Evolutionary conservation across 257 asterid genomes (phyloP), one percentile per base, ranked within the genome.

Genomic region (Rehmannia glutinosa): DNA sequence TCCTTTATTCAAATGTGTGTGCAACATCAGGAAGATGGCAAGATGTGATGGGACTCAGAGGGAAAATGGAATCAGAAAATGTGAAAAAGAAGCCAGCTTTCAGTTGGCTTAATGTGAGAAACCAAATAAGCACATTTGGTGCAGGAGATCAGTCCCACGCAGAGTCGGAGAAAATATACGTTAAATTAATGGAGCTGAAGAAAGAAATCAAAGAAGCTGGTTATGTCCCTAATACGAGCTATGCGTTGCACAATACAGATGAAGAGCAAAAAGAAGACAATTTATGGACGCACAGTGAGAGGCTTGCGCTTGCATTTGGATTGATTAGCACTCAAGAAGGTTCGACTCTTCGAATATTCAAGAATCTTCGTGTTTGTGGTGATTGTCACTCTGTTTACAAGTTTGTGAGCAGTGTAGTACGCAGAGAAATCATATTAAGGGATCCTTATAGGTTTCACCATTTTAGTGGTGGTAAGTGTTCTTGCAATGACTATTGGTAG

Each of bases 401-500:
- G 82, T 71, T 82, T 30, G 86, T 77, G 32, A 87, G 97, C 73
- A 69, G 78, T 46, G 52, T 86, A 16, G 78, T 79, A 7, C 19
- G 69, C 11, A 84, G 97, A 79, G 85, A 86, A 62, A 86, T 90
- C 73, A 49, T 82, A 61, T 77, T 90, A 23, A 81, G 95, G 78
- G 97, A 91, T 86, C 85, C 95, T 69, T 91, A 86, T 36, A 56
- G 95, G 69, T 91, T 91, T 77, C 97, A 91, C 83, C 97, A 81
- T 80, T 88, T 91, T 69, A 83, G 80, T 4, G 82, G 69, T 28
- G 96, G 96, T 16, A 77, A 74, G 49, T 91, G 97, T 75, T 91
- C 96, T 70, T 91, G 97, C 78, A 78, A 83, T 56, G 97, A 91
- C 72, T 91, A 86, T 49, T 91, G 97, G 97, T 90, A 89, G 88